Percentiles rank a stretch among this genome's conserved stretches.
phyloP scores from a whole-genome alignment of 805 yeast genomes.

The Komagataella populi region DNA sequence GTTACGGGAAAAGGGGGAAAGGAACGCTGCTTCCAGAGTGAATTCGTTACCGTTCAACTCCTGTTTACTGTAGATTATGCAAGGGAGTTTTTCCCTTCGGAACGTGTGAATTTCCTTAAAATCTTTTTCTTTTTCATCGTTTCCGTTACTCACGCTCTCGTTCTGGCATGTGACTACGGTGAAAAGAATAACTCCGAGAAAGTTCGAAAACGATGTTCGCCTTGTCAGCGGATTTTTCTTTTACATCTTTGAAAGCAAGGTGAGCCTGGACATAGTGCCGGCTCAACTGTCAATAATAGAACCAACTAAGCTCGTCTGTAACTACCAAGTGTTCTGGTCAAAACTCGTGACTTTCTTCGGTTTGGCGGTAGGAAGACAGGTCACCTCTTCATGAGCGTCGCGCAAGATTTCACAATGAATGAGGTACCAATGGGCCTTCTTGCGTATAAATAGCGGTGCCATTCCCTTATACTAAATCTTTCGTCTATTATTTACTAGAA shows the following conservation, averaged over 20 bases:
- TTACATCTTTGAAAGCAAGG: too few species aligned
- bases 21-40: not conserved
- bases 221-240: too few species aligned
- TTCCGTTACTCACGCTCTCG: not conserved
- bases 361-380: not conserved
- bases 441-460: not conserved
- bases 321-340: not conserved
- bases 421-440: not conserved
- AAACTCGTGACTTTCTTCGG: not conserved
- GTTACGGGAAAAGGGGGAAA: not conserved
- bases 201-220: not conserved
- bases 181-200: not conserved
- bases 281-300: too few species aligned
- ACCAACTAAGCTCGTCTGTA: not conserved
- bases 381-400: not conserved
- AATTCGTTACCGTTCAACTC: not conserved
- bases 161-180: not conserved
- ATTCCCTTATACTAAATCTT: not conserved
- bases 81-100: not conserved
- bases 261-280: too few species aligned
- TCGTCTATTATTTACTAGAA: not conserved
- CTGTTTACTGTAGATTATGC: not conserved
- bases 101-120: not conserved
- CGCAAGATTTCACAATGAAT: not conserved
- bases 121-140: too few species aligned